phyloP scores from a whole-genome alignment of 768 basidiomycete genomes.

The Boletus sensibilis region DNA sequence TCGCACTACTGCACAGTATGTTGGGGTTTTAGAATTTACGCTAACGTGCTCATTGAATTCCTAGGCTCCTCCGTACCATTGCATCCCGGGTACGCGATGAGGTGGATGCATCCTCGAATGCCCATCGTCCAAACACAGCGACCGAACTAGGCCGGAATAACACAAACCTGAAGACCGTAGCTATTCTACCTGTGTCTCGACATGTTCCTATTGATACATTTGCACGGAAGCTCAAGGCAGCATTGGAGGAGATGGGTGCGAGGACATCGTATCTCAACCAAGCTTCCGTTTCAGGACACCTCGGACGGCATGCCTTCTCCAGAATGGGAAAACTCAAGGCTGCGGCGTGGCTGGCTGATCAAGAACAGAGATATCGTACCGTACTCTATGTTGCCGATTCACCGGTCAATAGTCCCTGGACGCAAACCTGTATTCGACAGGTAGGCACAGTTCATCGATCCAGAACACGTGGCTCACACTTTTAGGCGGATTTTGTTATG shows the following conservation, averaged over 20 bases:
- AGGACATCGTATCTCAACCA: constrained; percentile 92
- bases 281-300: constrained; percentile 85
- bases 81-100: constrained; percentile 89
- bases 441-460: constrained; percentile 37
- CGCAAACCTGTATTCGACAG: constrained; percentile 96
- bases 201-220: constrained; percentile 89
- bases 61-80: constrained; percentile 79
- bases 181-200: constrained; percentile 83
- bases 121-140: constrained; percentile 49
- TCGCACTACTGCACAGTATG: constrained; percentile 80
- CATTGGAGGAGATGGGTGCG: constrained; percentile 91
- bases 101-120: constrained; percentile 59
- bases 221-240: constrained; percentile 81
- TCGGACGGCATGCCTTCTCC: constrained; percentile 94
- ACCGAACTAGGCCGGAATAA: constrained; percentile 75
- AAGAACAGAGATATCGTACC: constrained; percentile 89
- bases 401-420: constrained; percentile 94
- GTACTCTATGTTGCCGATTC: constrained; percentile 97
- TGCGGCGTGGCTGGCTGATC: constrained; percentile 88
- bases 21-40: neutral
- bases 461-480: constrained; percentile 6
- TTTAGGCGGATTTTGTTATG: constrained; percentile 88
- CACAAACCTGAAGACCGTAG: constrained; percentile 90
- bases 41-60: neutral
- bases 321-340: constrained; percentile 97